Evolutionary conservation across 345 rosid genomes (phyloP).

Genomic region (Corchorus olitorius): DNA sequence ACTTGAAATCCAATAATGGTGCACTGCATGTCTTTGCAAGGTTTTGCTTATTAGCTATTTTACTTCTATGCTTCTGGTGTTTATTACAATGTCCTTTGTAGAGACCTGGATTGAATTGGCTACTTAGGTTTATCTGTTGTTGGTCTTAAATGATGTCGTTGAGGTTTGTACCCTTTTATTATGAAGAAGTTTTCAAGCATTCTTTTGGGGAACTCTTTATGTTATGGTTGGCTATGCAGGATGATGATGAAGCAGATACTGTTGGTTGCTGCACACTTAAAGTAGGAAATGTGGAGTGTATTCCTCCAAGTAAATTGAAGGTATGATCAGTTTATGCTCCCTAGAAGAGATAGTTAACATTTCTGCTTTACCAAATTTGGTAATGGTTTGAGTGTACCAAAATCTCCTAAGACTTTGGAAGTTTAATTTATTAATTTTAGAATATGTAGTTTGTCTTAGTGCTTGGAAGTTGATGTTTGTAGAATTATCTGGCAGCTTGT

Average conservation of each 20-base stretch:
- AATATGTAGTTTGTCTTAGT: neutral
- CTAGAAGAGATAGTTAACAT: neutral
- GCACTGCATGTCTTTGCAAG: neutral
- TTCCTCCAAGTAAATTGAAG: conserved; percentile 79
- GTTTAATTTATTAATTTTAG: neutral
- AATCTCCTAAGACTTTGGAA: neutral
- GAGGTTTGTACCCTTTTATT: neutral
- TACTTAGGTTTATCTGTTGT: neutral
- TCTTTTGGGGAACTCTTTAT: neutral
- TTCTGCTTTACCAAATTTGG: neutral
- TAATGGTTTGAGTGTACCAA: conserved; percentile 1
- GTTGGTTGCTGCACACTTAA: conserved; percentile 99
- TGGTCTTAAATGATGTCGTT: neutral
- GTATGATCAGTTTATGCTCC: conserved; percentile 33
- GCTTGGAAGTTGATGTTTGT: neutral
- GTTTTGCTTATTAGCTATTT: neutral
- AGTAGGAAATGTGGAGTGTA: conserved; percentile 88
- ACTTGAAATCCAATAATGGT: neutral
- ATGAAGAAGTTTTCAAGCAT: neutral
- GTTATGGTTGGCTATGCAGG: conserved; percentile 54
- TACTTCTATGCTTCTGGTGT: neutral
- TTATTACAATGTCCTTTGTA: neutral
- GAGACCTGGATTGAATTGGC: neutral
- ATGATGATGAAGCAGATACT: conserved; percentile 99
- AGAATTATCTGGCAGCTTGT: neutral